phyloP scores from a whole-genome alignment of 208 protist species.

The Baffinella frigidus region DNA sequence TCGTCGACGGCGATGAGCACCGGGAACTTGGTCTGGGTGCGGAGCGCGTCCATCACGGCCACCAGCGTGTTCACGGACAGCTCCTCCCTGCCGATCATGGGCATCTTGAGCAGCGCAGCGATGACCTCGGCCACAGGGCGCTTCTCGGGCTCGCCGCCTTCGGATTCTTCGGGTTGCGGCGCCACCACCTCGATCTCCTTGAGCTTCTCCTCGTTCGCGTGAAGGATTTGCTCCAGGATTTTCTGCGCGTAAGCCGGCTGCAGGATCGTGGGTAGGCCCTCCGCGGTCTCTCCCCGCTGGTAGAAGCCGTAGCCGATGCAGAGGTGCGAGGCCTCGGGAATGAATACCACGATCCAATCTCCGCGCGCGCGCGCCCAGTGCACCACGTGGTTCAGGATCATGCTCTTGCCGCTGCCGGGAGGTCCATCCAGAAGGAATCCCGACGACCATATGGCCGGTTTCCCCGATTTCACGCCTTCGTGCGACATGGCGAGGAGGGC shows the following conservation, averaged over 20 bases:
- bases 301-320: neutral
- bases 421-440: constrained; percentile 39
- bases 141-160: neutral
- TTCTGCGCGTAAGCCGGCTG: constrained; percentile 7
- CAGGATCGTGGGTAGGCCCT: neutral
- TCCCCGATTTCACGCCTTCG: neutral
- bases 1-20: constrained; percentile 46
- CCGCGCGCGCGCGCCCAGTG: constrained; percentile 20
- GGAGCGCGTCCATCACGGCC: constrained; percentile 11
- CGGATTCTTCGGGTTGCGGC: neutral
- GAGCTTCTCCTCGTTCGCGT: constrained; percentile 18
- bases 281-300: neutral
- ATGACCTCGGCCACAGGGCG: neutral
- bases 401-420: constrained; percentile 20
- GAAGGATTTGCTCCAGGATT: neutral
- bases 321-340: constrained; percentile 10
- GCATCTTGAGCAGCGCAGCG: too few species aligned
- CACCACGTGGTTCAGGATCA: constrained; percentile 30
- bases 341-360: constrained; percentile 48
- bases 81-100: neutral
- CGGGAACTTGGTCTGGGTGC: constrained; percentile 29
- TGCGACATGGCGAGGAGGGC: neutral
- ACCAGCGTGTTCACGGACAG: neutral
- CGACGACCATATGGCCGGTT: neutral
- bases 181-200: neutral